Base-by-base conservation (phyloP, 2,329 filamentous ascomycete genomes). In the Neonectria sp. region DNA sequence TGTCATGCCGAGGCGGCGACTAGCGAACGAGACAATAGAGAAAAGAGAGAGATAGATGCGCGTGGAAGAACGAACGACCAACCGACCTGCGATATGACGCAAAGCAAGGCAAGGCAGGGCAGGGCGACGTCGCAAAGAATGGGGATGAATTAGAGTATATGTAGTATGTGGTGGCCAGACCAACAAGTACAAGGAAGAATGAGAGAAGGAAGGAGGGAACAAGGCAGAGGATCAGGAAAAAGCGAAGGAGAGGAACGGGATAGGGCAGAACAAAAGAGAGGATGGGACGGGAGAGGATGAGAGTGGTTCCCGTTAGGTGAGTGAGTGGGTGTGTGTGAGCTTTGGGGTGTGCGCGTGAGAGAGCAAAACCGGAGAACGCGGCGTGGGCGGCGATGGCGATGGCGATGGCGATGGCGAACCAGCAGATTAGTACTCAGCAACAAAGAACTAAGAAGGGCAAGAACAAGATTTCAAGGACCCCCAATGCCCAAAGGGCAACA, bases 251-350 rank as follows among this genome's bases (percentile, higher is more conserved):
- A 64, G 55, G 65, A 60, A 63, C 56, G 63, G 69, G 63, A 74
- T 73, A 76, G 71, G 77, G 66, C 63, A 66, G 59, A 66, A 67
- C 60, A 63, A 75, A 64, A 46, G 37, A 64, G 63, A 60, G 52
- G 35, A 66, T 40, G 49, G 55, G 49, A 60, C 55, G 52, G 58
- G 58, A 66, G 53, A 66, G 52, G 63, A 53, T 58, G 52, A 61
- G 63, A 53, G 58, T 61, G 52, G 63, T 66, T 66, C 63, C 51
- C 58, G 55, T 31, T 24, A 43, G 31, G 63, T 49, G 53, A 17
- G 24, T 55, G 53, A 17, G 52, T 61, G 49, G 35, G 48, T 45
- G 27, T 49, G 43, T 27, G 40, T 25, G 43, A 45, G 55, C n/a
- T 12, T n/a, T 40, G 37, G 37, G 37, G 37, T 40, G 37, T 40